Percentiles rank a stretch among this genome's conserved stretches.
Conservation (phyloP, 73 alveolate genomes). For the Stentor coeruleus region DNA sequence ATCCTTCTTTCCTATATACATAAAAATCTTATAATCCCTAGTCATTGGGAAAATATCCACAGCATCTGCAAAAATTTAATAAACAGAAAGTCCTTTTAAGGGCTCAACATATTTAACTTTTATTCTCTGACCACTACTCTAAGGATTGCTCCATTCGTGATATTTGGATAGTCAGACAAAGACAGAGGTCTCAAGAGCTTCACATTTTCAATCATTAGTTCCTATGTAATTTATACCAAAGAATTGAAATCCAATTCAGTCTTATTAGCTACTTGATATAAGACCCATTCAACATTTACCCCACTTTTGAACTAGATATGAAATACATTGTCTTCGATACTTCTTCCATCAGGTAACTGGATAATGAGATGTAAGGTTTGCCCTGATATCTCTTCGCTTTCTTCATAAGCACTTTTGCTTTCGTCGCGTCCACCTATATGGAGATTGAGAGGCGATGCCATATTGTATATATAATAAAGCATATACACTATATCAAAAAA, state of each 20-base stretch:
- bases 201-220: background rate
- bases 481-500: too few relatives aligned
- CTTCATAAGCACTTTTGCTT: background rate
- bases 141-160: background rate
- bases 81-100: too few relatives aligned
- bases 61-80: too few relatives aligned
- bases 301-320: background rate
- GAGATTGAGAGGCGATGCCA: constrained; percentile 9
- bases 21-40: too few relatives aligned
- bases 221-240: background rate
- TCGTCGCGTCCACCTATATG: background rate
- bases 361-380: background rate
- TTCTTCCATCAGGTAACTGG: constrained; percentile 1
- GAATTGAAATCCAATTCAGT: background rate
- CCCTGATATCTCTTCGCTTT: constrained; percentile 12
- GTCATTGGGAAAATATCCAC: too few relatives aligned
- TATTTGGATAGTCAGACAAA: background rate
- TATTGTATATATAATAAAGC: too few relatives aligned
- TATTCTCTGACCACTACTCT: too few relatives aligned
- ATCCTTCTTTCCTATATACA: too few relatives aligned
- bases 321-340: background rate
- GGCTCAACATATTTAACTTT: too few relatives aligned
- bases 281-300: background rate
- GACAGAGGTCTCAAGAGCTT: background rate
- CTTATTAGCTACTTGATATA: background rate